Evolutionary conservation across 176 grass and related monocot species (phyloP).

Genomic region (Secale cereale): DNA sequence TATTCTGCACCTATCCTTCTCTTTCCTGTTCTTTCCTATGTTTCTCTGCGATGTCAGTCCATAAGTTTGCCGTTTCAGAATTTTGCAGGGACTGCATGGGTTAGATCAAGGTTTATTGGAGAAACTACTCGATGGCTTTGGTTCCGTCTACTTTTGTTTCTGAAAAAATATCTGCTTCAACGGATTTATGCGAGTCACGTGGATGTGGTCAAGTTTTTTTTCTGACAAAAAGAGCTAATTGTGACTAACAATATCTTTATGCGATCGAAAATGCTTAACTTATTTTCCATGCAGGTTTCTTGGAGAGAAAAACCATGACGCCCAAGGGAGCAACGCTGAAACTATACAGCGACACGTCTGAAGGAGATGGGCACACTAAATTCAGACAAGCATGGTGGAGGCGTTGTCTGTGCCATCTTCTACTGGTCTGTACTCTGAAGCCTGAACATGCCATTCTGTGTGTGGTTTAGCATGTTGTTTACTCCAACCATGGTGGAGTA

Average conservation of each 20-base stretch:
- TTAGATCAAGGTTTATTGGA: background rate
- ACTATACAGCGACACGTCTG: background rate
- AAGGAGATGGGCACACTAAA: background rate
- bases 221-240: background rate
- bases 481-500: too few relatives aligned
- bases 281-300: background rate
- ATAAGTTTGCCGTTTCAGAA: background rate
- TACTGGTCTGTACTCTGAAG: background rate
- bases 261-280: background rate
- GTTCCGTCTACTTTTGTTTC: background rate
- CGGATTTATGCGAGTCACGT: background rate
- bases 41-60: background rate
- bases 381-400: too few relatives aligned
- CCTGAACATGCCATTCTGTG: background rate
- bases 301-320: background rate
- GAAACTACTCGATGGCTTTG: background rate
- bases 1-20: background rate
- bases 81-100: background rate
- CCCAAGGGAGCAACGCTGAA: background rate
- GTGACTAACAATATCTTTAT: background rate
- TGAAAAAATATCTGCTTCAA: background rate
- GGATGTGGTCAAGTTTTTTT: background rate
- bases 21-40: too few relatives aligned
- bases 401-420: background rate
- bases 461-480: background rate